These are phyloP conservation scores for Corylus americana DNA, from an alignment of 306 rosid genomes.

Conservation along the genomic window DNA sequence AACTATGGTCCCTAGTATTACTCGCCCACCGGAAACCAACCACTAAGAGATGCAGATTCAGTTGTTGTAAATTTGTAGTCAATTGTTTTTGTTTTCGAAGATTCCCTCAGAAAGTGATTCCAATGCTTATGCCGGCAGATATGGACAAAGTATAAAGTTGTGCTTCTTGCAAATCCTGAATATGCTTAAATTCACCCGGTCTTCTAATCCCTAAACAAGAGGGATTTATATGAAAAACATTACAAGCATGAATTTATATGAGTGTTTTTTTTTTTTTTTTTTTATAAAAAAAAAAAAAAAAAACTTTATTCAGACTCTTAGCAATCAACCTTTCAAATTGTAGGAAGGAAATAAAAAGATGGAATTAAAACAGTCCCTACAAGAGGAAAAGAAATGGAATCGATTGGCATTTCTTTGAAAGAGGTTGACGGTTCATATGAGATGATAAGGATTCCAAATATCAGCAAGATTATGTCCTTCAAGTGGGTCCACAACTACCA, in stretches of 20 bases:
- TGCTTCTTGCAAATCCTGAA: background rate
- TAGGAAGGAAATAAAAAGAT: background rate
- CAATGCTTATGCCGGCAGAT: constrained; percentile 1
- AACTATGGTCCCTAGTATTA: no score
- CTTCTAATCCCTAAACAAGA: background rate
- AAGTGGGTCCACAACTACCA: constrained; percentile 27
- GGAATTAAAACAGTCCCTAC: background rate
- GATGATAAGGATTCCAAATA: constrained; percentile 37
- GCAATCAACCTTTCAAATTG: background rate
- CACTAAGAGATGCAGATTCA: constrained; percentile 19
- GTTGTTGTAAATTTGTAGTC: background rate
- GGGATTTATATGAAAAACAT: background rate
- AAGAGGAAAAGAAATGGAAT: constrained; percentile 15
- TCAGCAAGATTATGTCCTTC: constrained; percentile 20
- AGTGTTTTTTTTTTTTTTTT: no score
- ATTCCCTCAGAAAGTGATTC: constrained; percentile 10
- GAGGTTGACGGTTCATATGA: constrained; percentile 14
- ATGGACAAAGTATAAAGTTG: background rate
- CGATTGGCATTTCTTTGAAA: background rate
- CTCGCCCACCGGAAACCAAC: constrained; percentile 8
- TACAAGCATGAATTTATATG: background rate
- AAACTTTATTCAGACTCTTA: no score
- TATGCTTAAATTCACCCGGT: background rate
- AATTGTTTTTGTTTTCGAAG: constrained; percentile 4
- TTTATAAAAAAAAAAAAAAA: no score